phyloP scores from a whole-genome alignment of 179 eudicot genomes.

The Carnegiea gigantea region DNA sequence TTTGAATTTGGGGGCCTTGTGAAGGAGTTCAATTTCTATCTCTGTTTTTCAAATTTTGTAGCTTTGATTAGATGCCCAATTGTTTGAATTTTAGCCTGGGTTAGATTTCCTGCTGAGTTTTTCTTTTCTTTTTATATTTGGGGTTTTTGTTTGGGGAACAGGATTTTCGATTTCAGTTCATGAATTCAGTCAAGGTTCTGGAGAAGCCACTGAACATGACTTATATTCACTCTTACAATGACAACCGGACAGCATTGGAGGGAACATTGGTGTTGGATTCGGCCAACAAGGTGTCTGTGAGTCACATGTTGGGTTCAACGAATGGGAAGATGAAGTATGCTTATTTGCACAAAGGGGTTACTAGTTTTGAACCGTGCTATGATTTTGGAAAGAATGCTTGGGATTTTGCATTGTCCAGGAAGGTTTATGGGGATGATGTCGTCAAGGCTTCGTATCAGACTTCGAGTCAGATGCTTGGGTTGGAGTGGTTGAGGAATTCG shows the following conservation, averaged over 20 bases:
- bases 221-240: conserved; percentile 52
- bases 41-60: not conserved
- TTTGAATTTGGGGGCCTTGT: not conserved
- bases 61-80: not conserved
- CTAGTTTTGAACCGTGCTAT: conserved; percentile 64
- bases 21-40: not conserved
- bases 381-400: conserved; percentile 65
- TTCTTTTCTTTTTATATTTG: not conserved
- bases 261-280: conserved; percentile 62
- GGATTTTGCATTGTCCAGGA: conserved; percentile 71
- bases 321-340: conserved; percentile 64
- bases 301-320: conserved; percentile 53
- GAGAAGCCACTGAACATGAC: conserved; percentile 69
- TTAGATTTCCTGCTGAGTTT: not conserved
- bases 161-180: conserved; percentile 78
- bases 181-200: conserved; percentile 55
- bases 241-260: conserved; percentile 58
- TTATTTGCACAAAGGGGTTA: conserved; percentile 53
- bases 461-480: conserved; percentile 47
- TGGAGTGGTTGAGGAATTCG: conserved; percentile 67
- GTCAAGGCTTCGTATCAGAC: conserved; percentile 73
- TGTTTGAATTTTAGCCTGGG: not conserved
- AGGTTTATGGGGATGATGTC: conserved; percentile 61
- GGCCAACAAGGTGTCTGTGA: conserved; percentile 60
- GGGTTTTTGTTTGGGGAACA: conserved; percentile 14